phyloP scores from a whole-genome alignment of 768 basidiomycete species.

The Porpolomopsis calyptriformis region DNA sequence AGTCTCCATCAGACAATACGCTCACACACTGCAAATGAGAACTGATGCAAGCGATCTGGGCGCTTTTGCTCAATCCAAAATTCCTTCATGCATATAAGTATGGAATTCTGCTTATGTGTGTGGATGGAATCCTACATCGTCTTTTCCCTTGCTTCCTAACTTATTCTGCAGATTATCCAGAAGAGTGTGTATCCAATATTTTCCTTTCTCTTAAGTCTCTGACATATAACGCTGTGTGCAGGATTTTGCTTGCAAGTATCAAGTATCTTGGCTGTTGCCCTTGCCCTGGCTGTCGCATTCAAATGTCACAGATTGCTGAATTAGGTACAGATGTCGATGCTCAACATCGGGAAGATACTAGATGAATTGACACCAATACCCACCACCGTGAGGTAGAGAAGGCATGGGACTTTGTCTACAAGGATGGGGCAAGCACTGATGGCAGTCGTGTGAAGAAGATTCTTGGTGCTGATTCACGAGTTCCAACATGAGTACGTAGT shows the following conservation, averaged over 20 bases:
- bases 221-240: constrained; percentile 7
- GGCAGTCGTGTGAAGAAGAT: background rate
- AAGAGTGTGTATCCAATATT: constrained; percentile 20
- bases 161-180: constrained; percentile 25
- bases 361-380: constrained; percentile 5
- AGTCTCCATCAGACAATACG: background rate
- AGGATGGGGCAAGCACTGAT: background rate
- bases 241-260: constrained; percentile 27
- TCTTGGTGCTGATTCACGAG: background rate
- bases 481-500: background rate
- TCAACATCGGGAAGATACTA: background rate
- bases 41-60: constrained; percentile 20
- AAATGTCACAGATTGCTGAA: constrained; percentile 16
- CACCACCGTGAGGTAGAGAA: background rate
- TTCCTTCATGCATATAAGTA: constrained; percentile 18
- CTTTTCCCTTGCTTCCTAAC: constrained; percentile 20
- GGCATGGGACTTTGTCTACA: background rate
- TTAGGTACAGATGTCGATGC: constrained; percentile 20
- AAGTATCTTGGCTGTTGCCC: constrained; percentile 22
- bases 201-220: constrained; percentile 5
- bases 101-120: constrained; percentile 16
- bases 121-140: constrained; percentile 14
- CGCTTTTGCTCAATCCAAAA: constrained; percentile 14
- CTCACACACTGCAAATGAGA: constrained; percentile 17
- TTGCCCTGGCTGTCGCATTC: constrained; percentile 28